These are phyloP conservation scores for Didymella segeticola DNA, from an alignment of 2,329 filamentous ascomycete species.

Conservation along the genomic window DNA sequence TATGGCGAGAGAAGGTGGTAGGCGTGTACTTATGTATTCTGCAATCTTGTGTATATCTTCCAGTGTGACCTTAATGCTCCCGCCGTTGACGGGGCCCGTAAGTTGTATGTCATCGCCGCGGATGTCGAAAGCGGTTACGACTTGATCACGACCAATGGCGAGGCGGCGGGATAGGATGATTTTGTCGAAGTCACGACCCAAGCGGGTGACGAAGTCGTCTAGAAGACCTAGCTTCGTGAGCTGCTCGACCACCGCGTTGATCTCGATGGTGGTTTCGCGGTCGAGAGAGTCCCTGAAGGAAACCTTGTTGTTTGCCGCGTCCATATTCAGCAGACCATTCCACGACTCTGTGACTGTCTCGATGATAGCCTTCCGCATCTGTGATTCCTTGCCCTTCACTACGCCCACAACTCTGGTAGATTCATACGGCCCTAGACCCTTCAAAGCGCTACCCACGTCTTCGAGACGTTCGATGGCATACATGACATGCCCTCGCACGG, in stretches of 20 bases:
- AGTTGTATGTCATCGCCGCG: conserved; percentile 45
- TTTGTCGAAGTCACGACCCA: conserved; percentile 70
- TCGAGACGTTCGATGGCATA: conserved; percentile 58
- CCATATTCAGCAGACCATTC: conserved; percentile 70
- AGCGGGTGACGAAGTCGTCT: conserved; percentile 61
- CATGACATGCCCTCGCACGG: conserved; percentile 54
- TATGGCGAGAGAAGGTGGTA: conserved; percentile 57
- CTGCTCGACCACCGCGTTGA: conserved; percentile 46
- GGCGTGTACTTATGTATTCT: conserved; percentile 57
- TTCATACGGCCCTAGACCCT: conserved; percentile 65
- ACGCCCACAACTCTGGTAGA: conserved; percentile 69
- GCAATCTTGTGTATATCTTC: conserved; percentile 51
- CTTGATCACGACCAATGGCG: conserved; percentile 42
- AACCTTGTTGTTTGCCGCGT: conserved; percentile 63
- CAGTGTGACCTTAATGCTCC: conserved; percentile 37
- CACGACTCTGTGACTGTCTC: conserved; percentile 74
- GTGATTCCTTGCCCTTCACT: conserved; percentile 68
- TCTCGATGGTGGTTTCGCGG: conserved; percentile 34
- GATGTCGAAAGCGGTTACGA: conserved; percentile 41
- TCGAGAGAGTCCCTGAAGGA: conserved; percentile 61
- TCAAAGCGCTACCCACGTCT: conserved; percentile 61
- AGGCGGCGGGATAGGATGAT: conserved; percentile 68
- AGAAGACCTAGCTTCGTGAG: conserved; percentile 46
- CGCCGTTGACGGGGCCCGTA: conserved; percentile 33
- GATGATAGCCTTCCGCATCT: conserved; percentile 70